Conservation (phyloP, 1,284 basidiomycete species). For the Cryptococcus neoformans region DNA sequence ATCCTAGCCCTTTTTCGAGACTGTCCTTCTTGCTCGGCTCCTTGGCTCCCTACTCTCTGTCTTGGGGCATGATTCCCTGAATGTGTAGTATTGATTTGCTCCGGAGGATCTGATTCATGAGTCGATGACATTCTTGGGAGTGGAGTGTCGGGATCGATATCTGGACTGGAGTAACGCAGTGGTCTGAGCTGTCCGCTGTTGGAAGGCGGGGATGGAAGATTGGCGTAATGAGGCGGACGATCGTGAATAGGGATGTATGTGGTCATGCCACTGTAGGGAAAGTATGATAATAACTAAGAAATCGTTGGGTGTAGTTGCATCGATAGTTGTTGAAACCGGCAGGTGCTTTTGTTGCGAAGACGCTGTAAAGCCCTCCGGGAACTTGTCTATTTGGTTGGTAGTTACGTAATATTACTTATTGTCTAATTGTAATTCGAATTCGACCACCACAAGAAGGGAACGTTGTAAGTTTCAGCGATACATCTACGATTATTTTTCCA, state of each 20-base stretch:
- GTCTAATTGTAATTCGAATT: background rate
- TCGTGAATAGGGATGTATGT: constrained; percentile 38
- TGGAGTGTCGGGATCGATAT: constrained; percentile 22
- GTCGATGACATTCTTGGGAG: constrained; percentile 12
- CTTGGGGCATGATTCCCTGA: background rate
- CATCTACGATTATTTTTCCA: too few species aligned
- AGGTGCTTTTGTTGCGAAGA: background rate
- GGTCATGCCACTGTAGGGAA: constrained; percentile 3
- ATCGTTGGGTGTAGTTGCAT: background rate
- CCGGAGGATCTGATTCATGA: constrained; percentile 27
- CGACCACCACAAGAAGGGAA: background rate
- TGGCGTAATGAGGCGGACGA: constrained; percentile 20
- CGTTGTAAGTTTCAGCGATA: too few species aligned
- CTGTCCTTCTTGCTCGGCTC: too few species aligned
- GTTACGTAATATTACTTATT: background rate
- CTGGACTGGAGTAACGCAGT: constrained; percentile 36
- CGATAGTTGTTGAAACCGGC: background rate
- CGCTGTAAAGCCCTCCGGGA: background rate
- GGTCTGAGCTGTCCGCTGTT: constrained; percentile 7
- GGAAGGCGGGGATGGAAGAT: constrained; percentile 10
- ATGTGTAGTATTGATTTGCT: constrained; percentile 2
- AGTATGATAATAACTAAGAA: background rate
- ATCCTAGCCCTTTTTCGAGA: constrained; percentile 47
- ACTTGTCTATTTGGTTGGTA: background rate
- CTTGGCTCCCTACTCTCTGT: too few species aligned